Evolutionary conservation across 176 grass and related monocot genomes (phyloP).

Genomic region (Leersia perrieri): DNA sequence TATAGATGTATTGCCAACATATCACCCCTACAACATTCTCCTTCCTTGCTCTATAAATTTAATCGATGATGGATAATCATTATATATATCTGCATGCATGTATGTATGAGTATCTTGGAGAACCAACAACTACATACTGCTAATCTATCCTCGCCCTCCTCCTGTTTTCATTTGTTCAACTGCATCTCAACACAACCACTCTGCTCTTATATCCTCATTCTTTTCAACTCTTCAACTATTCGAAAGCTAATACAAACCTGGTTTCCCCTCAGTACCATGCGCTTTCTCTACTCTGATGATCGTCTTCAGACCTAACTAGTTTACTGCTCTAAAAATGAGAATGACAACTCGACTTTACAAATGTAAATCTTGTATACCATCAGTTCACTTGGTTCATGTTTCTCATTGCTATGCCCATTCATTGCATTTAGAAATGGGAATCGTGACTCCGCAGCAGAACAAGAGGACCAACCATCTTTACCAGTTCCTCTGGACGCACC

Average conservation of each 20-base stretch:
- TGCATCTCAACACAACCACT: background rate
- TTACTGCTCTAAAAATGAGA: background rate
- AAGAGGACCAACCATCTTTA: background rate
- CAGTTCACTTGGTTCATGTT: background rate
- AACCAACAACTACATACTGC: background rate
- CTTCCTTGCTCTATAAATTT: background rate
- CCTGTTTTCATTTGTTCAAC: background rate
- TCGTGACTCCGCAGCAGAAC: background rate
- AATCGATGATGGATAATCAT: too few relatives aligned
- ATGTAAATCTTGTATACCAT: background rate
- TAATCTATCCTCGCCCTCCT: background rate
- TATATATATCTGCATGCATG: background rate
- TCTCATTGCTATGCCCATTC: background rate
- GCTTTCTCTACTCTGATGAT: background rate
- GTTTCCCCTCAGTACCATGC: background rate
- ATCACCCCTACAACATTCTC: background rate
- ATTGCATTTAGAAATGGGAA: constrained; percentile 33
- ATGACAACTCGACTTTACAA: background rate
- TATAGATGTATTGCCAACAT: background rate
- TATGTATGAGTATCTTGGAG: background rate
- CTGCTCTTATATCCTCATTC: background rate
- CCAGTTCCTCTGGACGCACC: constrained; percentile 45
- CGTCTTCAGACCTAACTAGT: background rate
- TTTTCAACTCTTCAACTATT: background rate
- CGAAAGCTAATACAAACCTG: background rate